Percentiles rank a stretch among this genome's conserved stretches.
These are phyloP conservation scores for Puccinellia tenuiflora DNA, from an alignment of 176 grass and related monocot species.

Conservation along the genomic window DNA sequence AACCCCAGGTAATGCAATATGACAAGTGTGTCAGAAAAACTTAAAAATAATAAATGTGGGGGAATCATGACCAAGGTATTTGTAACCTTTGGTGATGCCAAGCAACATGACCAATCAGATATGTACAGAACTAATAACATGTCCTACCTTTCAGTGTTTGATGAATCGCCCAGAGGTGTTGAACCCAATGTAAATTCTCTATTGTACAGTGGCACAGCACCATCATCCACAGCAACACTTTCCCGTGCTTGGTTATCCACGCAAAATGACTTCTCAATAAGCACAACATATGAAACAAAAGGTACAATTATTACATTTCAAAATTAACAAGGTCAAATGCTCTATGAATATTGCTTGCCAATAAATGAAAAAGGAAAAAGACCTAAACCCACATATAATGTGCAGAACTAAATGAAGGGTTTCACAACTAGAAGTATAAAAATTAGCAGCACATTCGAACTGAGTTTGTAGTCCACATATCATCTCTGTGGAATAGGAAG, in stretches of 20 bases:
- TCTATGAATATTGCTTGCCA: not conserved
- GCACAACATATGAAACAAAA: constrained; percentile 22
- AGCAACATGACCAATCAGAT: not conserved
- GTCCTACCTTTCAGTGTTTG: constrained; percentile 60
- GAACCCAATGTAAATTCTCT: constrained; percentile 72
- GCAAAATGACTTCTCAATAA: constrained; percentile 71
- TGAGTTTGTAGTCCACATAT: no score
- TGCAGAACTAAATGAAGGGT: not conserved
- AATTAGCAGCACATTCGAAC: not conserved
- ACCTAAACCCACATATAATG: not conserved
- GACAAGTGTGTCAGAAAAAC: no score
- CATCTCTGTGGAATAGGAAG: no score
- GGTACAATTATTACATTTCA: constrained; percentile 14
- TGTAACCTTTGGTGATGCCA: not conserved
- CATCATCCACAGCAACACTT: constrained; percentile 43
- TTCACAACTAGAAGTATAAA: not conserved
- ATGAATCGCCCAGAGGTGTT: constrained; percentile 64
- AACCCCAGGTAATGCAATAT: no score
- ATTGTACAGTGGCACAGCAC: constrained; percentile 72
- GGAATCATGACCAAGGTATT: not conserved
- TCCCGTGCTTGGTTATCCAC: constrained; percentile 82
- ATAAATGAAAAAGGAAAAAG: not conserved
- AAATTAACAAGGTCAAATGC: not conserved
- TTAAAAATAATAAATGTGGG: no score
- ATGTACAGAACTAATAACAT: constrained; percentile 23